phyloP scores from a whole-genome alignment of 805 yeast species.

The Zygosaccharomyces pseudorouxii region DNA sequence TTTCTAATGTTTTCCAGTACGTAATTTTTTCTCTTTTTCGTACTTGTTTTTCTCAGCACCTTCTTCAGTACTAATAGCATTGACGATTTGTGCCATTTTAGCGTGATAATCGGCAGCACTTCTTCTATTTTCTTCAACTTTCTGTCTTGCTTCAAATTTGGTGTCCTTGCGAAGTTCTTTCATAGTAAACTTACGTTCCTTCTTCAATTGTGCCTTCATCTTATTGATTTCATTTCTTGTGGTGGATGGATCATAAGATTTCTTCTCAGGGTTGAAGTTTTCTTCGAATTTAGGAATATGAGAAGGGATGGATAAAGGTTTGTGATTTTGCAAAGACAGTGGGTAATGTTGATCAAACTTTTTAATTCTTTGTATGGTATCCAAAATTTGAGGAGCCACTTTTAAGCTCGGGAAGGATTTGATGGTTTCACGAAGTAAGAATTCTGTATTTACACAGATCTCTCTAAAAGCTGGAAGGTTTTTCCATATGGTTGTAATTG shows the following conservation, averaged over 20 bases:
- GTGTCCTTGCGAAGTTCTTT: conserved; percentile 89
- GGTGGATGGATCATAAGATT: conserved; percentile 79
- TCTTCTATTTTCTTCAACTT: conserved; percentile 69
- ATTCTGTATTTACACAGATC: conserved; percentile 45
- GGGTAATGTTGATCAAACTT: conserved; percentile 60
- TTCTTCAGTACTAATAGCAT: conserved; percentile 86
- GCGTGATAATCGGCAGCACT: conserved; percentile 77
- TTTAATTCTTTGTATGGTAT: conserved; percentile 46
- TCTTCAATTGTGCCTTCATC: conserved; percentile 79
- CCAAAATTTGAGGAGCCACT: conserved; percentile 35
- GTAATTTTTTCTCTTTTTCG: conserved; percentile 73
- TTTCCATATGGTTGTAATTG: conserved; percentile 47
- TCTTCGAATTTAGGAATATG: conserved; percentile 91
- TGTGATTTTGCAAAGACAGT: conserved; percentile 74
- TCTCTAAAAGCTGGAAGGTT: conserved; percentile 60
- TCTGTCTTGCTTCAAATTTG: conserved; percentile 81
- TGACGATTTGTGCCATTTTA: conserved; percentile 82
- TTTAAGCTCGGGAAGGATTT: conserved; percentile 36
- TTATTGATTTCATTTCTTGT: conserved; percentile 79
- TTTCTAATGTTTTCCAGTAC: conserved; percentile 42
- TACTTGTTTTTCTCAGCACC: conserved; percentile 93
- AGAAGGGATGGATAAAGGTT: conserved; percentile 77
- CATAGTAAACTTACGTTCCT: conserved; percentile 82
- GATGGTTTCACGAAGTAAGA: conserved; percentile 40
- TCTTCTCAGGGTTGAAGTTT: conserved; percentile 92